These are phyloP conservation scores for Arthrobotrys musiformis DNA, from an alignment of 2,329 filamentous ascomycete genomes.

Conservation along the genomic window DNA sequence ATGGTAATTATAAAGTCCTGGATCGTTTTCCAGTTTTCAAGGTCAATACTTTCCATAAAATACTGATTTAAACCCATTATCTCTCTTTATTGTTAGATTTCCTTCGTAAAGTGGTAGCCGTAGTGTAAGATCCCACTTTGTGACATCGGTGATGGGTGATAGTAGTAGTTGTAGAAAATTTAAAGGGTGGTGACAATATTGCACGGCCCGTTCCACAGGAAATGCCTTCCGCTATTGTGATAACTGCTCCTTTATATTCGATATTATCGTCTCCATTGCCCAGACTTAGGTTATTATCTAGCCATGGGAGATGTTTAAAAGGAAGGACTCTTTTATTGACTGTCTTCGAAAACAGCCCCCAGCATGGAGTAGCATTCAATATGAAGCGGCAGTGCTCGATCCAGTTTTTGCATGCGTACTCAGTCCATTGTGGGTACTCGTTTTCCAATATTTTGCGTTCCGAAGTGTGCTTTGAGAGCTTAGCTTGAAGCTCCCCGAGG, in stretches of 20 bases:
- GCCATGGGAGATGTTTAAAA: background rate
- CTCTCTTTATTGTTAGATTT: no score
- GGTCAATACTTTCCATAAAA: no score
- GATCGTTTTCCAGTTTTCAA: no score
- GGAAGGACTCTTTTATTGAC: background rate
- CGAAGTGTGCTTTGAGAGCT: background rate
- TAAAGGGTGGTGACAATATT: background rate
- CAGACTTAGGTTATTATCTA: background rate
- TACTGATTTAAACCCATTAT: no score
- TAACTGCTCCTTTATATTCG: background rate
- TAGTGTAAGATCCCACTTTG: background rate
- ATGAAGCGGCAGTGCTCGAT: background rate
- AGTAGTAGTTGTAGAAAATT: background rate
- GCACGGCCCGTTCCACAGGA: background rate
- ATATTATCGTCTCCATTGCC: background rate
- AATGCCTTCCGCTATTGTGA: background rate
- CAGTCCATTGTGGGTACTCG: background rate
- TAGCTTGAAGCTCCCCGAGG: background rate
- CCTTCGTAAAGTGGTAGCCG: background rate
- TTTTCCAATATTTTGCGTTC: background rate
- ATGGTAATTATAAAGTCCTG: no score
- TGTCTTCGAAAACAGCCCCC: background rate
- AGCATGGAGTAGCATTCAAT: background rate
- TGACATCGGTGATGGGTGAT: background rate
- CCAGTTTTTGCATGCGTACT: conserved; percentile 13